These are phyloP conservation scores for Parmelia sp. DNA, from an alignment of 495 filamentous ascomycete genomes.

Conservation along the genomic window DNA sequence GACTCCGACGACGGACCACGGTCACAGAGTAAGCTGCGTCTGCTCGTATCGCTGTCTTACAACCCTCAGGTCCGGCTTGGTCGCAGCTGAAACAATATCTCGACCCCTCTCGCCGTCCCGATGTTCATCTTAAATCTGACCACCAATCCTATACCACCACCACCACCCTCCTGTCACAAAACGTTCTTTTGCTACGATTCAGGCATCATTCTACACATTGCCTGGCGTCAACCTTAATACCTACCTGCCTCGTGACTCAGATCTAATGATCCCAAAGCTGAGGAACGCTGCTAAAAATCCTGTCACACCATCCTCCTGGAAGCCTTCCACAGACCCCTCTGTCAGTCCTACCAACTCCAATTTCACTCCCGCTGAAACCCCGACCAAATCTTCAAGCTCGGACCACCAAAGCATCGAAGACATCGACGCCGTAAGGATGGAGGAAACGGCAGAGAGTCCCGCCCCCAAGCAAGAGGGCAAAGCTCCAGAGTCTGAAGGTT, in stretches of 20 bases:
- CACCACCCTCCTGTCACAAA: background rate
- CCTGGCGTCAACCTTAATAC: conserved; percentile 2
- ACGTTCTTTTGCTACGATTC: background rate
- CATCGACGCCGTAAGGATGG: conserved; percentile 3
- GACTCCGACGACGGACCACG: background rate
- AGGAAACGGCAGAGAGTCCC: conserved; percentile 8
- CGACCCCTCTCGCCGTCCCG: background rate
- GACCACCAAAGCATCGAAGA: conserved; percentile 1
- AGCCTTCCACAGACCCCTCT: conserved; percentile 11
- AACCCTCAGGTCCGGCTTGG: background rate
- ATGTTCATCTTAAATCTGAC: background rate
- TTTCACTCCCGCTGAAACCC: conserved; percentile 21
- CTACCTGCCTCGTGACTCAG: background rate
- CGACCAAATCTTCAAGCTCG: conserved; percentile 14
- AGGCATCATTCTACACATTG: background rate
- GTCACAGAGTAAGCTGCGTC: background rate
- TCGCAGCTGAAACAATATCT: background rate
- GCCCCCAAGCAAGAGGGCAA: background rate
- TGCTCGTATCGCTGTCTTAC: background rate
- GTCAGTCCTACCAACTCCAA: conserved; percentile 14
- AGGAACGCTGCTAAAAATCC: conserved; percentile 1
- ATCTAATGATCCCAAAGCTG: conserved; percentile 7
- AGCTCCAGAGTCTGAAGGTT: conserved; percentile 5
- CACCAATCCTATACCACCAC: background rate
- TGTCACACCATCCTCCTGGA: background rate